Percentiles rank a stretch among this genome's conserved stretches.
phyloP scores from a whole-genome alignment of 2,329 filamentous ascomycete genomes.

The Rhinocladiella mackenziei region DNA sequence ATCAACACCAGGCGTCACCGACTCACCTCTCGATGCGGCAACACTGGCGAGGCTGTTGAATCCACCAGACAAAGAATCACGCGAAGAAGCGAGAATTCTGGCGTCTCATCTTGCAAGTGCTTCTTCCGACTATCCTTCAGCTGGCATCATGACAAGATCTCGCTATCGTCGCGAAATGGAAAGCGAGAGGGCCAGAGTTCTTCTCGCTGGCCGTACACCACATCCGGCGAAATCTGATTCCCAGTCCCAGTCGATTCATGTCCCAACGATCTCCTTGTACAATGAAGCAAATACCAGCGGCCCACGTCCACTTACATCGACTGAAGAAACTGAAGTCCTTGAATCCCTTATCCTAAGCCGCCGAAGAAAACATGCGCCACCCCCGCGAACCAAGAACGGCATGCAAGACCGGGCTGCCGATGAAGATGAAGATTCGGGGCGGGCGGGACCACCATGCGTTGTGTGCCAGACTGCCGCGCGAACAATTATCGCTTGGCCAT shows the following conservation, averaged over 20 bases:
- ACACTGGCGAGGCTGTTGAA: slow-evolving; percentile 78
- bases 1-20: slow-evolving; percentile 48
- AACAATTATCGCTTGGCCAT: slow-evolving; percentile 93
- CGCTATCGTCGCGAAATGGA: slow-evolving; percentile 67
- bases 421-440: slow-evolving; percentile 24
- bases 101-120: slow-evolving; percentile 64
- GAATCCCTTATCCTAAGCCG: slow-evolving; percentile 57
- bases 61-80: slow-evolving; percentile 71
- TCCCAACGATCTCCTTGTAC: slow-evolving; percentile 41
- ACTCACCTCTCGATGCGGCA: slow-evolving; percentile 60
- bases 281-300: slow-evolving; percentile 10
- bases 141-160: slow-evolving; percentile 70
- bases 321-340: slow-evolving; percentile 57
- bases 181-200: slow-evolving; percentile 64
- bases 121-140: slow-evolving; percentile 12
- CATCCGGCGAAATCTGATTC: slow-evolving; percentile 22
- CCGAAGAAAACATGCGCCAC: slow-evolving; percentile 37
- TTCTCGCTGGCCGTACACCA: slow-evolving; percentile 49
- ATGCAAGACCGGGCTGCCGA: slow-evolving; percentile 4
- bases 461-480: slow-evolving; percentile 84
- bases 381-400: slow-evolving; percentile 9
- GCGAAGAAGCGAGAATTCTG: slow-evolving; percentile 74
- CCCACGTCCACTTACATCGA: slow-evolving; percentile 37
- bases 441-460: slow-evolving; percentile 75
- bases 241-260: slow-evolving; percentile 25